These are phyloP conservation scores for Dryas octopetala DNA, from an alignment of 306 rosid genomes.

Conservation along the genomic window DNA sequence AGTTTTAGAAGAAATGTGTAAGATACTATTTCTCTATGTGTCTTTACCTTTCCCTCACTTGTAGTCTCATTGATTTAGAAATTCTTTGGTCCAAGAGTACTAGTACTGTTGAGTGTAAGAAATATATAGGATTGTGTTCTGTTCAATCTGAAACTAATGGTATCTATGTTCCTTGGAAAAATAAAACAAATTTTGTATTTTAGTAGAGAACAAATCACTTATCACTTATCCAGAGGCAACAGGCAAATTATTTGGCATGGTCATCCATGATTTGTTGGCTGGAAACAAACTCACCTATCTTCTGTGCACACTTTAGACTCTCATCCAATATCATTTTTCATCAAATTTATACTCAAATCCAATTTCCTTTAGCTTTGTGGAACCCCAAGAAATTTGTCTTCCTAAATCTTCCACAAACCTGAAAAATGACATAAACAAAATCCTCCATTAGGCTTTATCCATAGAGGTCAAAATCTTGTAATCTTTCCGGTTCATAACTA, in stretches of 20 bases:
- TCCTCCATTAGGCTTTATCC: not conserved
- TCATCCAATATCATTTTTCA: slow-evolving; percentile 33
- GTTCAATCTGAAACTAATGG: not conserved
- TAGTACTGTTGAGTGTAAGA: slow-evolving; percentile 5
- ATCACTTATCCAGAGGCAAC: not conserved
- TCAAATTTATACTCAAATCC: slow-evolving; percentile 28
- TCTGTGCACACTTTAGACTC: slow-evolving; percentile 9
- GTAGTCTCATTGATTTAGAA: not conserved
- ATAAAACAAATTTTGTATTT: not conserved
- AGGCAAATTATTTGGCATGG: not conserved
- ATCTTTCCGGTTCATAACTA: too few species aligned
- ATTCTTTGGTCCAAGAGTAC: slow-evolving; percentile 11
- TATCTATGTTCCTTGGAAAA: too few species aligned
- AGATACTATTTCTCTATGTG: not conserved
- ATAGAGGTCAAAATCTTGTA: not conserved
- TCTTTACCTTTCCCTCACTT: not conserved
- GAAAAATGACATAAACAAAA: slow-evolving; percentile 4
- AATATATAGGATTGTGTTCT: not conserved
- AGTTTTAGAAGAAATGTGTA: slow-evolving; percentile 15
- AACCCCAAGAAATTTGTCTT: slow-evolving; percentile 23
- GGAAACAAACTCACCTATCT: not conserved
- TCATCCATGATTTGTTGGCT: not conserved
- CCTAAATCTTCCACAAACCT: slow-evolving; percentile 23
- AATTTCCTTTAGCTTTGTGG: slow-evolving; percentile 16
- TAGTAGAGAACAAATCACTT: not conserved